These are phyloP conservation scores for Acer negundo DNA, from an alignment of 345 rosid genomes.

Conservation along the genomic window DNA sequence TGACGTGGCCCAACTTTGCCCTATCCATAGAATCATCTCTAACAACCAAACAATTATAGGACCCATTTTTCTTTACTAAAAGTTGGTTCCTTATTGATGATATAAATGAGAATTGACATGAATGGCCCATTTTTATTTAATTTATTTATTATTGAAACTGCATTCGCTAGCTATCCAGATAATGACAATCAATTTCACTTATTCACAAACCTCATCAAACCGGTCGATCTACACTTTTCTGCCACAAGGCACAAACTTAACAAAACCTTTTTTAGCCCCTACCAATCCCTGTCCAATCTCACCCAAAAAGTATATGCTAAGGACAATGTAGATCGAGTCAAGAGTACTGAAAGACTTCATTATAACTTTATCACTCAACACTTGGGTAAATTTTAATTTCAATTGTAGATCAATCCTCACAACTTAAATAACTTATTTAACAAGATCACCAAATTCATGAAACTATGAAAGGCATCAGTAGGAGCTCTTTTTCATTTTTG, in stretches of 20 bases:
- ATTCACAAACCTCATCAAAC: background rate
- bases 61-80: background rate
- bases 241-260: background rate
- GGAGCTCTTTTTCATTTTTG: too few species aligned
- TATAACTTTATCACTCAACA: too few species aligned
- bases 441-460: too few species aligned
- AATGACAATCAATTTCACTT: background rate
- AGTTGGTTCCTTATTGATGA: conserved; percentile 1
- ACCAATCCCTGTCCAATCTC: background rate
- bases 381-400: too few species aligned
- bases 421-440: too few species aligned
- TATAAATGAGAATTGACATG: conserved; percentile 8
- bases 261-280: background rate
- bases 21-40: background rate
- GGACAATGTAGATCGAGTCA: background rate
- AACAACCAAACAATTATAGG: background rate
- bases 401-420: too few species aligned
- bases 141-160: background rate
- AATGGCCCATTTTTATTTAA: background rate
- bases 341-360: too few species aligned
- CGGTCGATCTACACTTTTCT: background rate
- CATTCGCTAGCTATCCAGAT: background rate
- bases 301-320: background rate
- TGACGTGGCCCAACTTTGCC: conserved; percentile 7
- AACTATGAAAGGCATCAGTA: too few species aligned